A percentile compares a stretch with the other conserved stretches of the same genome.
phyloP scores from a whole-genome alignment of 371 early-diverging fungal genomes.

The Rhizomucor miehei region DNA sequence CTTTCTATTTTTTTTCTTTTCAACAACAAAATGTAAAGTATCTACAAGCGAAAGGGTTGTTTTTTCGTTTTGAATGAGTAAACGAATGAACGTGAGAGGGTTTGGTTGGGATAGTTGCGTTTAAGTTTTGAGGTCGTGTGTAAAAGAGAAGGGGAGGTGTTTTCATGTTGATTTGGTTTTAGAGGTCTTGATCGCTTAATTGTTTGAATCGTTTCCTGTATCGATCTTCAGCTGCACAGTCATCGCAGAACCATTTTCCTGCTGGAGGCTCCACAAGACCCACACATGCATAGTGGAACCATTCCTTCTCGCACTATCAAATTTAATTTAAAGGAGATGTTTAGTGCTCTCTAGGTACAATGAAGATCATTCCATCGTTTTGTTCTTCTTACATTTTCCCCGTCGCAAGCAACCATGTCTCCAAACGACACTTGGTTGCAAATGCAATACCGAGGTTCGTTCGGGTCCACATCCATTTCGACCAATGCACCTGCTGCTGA shows the following conservation, averaged over 20 bases:
- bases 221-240: slow-evolving; percentile 36
- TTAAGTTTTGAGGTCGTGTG: too few species aligned
- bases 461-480: slow-evolving; percentile 88
- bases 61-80: background rate
- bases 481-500: slow-evolving; percentile 23
- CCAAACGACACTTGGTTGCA: slow-evolving; percentile 96
- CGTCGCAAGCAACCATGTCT: slow-evolving; percentile 98
- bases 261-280: slow-evolving; percentile 80
- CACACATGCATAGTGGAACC: slow-evolving; percentile 96
- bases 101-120: background rate
- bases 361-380: too few species aligned
- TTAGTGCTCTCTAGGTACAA: too few species aligned
- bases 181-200: slow-evolving; percentile 3
- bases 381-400: slow-evolving; percentile 84
- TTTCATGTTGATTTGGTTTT: too few species aligned
- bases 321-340: background rate
- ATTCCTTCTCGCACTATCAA: slow-evolving; percentile 81
- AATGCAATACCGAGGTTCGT: slow-evolving; percentile 94
- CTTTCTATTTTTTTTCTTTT: background rate
- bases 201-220: slow-evolving; percentile 29
- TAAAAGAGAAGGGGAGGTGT: too few species aligned
- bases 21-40: too few species aligned
- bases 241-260: slow-evolving; percentile 94
- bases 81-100: too few species aligned
- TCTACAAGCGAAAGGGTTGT: too few species aligned